Evolutionary conservation across 2,329 filamentous ascomycete species (phyloP), one percentile per base, ranked within the genome.

Genomic region (Elsinoe batatas): DNA sequence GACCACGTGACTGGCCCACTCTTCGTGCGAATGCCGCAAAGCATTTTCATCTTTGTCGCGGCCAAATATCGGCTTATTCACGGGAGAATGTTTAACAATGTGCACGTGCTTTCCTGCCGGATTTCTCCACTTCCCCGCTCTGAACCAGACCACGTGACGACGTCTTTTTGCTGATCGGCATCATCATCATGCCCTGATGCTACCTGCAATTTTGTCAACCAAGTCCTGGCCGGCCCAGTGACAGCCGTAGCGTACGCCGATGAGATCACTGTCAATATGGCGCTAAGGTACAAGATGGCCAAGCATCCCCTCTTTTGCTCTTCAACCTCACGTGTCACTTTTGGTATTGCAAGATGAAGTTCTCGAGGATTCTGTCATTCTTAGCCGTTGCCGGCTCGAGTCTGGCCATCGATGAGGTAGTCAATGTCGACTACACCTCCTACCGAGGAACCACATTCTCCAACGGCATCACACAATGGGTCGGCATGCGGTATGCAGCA

Each of bases 401-500:
- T 26, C 8, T 26, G 17, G 71, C 72, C 12, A 67, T 74, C 22
- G 62, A 71, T 15, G 58, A 68, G 2, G 64, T 69, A 5, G 81
- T 89, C 12, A 74, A 87, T 59, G 73, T 91, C 18, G 77, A 76
- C 2, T 91, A 90, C 65, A 78, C 83, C 30, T 78, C 74, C 22
- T 89, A 90, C 64, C 68, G 75, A 50, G 87, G 87, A 7, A 68
- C 72, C 3, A 64, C 72, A 1, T 71, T 77, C 1, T 61, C 68
- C 0, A 79, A 79, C 61, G 84, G 82, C 1, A 71, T 89, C 47
- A 81, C 79, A 2, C 77, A 84, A 67, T 91, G 85, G 85, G 76
- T 88, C 6, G 87, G 86, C 1, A 80, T 93, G 60, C 80, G 85
- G 42, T 93, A 82, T 71, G 87, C 87, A 1, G 82, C 84, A 4